These are phyloP conservation scores for Euphorbia corollata DNA, from an alignment of 441 rosid species.

Conservation along the genomic window DNA sequence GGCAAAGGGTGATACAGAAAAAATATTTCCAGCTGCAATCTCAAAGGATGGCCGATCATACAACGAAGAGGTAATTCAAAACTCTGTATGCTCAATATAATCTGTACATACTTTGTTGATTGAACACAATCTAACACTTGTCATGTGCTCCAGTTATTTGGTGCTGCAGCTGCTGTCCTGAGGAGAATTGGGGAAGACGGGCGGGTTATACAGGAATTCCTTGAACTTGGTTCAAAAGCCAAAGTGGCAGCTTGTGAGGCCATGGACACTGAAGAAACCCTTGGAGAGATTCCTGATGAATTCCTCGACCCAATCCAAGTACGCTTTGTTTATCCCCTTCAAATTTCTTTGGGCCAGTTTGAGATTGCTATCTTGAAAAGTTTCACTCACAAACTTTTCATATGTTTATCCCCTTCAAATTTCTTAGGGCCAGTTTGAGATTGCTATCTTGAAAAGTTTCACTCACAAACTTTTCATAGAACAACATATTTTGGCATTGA, in stretches of 20 bases:
- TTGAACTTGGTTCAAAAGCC: conserved; percentile 72
- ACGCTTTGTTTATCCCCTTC: conserved; percentile 3
- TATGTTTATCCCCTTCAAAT: not conserved
- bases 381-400: too few species aligned
- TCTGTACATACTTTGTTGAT: not conserved
- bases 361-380: too few species aligned
- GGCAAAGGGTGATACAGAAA: conserved; percentile 70
- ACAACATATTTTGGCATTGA: too few species aligned
- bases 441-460: too few species aligned
- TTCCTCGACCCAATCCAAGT: conserved; percentile 98
- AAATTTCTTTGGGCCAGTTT: not conserved
- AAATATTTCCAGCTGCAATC: conserved; percentile 81
- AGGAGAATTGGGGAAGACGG: conserved; percentile 73
- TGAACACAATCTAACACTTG: conserved; percentile 20
- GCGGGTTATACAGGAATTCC: conserved; percentile 61
- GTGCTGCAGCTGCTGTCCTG: conserved; percentile 81
- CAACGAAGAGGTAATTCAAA: conserved; percentile 65
- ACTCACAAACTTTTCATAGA: too few species aligned
- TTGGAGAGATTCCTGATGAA: conserved; percentile 96
- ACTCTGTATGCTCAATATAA: not conserved
- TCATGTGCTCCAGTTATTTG: conserved; percentile 54
- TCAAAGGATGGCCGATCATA: conserved; percentile 94
- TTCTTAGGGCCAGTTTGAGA: too few species aligned
- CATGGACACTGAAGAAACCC: conserved; percentile 87
- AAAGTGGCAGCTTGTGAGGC: conserved; percentile 93